Conservation (phyloP, 2,329 filamentous ascomycete genomes). For the Pseudogymnoascus verrucosus region DNA sequence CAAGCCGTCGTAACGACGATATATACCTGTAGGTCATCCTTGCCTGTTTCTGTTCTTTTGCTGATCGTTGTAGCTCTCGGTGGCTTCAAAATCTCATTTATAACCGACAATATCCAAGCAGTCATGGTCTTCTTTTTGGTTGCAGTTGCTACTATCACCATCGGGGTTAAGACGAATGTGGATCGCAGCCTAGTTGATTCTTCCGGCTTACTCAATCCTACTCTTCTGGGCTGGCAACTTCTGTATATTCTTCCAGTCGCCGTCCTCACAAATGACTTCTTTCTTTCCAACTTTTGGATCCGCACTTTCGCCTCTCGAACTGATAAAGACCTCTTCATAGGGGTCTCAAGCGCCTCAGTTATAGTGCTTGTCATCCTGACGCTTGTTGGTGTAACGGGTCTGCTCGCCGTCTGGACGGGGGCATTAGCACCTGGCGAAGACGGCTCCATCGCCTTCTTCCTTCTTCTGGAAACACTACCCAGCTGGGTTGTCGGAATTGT, state of each 20-base stretch:
- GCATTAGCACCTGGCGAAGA: constrained; percentile 54
- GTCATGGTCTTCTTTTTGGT: constrained; percentile 67
- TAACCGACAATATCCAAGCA: constrained; percentile 77
- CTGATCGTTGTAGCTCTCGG: constrained; percentile 51
- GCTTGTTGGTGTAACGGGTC: constrained; percentile 63
- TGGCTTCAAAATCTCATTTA: constrained; percentile 75
- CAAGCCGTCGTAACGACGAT: constrained; percentile 71
- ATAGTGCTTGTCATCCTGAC: constrained; percentile 61
- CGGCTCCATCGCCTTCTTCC: constrained; percentile 66
- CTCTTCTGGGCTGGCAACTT: constrained; percentile 73
- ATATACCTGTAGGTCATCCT: constrained; percentile 58
- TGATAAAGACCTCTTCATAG: constrained; percentile 70
- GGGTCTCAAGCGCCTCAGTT: constrained; percentile 59
- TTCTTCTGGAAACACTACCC: constrained; percentile 63
- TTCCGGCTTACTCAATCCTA: constrained; percentile 61
- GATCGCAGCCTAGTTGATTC: constrained; percentile 58
- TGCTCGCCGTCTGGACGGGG: constrained; percentile 72
- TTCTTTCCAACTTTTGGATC: constrained; percentile 77
- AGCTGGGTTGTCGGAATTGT: constrained; percentile 77
- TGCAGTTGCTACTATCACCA: constrained; percentile 67
- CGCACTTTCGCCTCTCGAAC: constrained; percentile 73
- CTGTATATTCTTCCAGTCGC: constrained; percentile 78
- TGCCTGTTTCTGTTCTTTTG: background rate
- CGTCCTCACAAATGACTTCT: constrained; percentile 78
- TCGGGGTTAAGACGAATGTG: constrained; percentile 67